Evolutionary conservation across 83 land plant genomes (phyloP), one percentile per base, ranked within the genome.

Genomic region (Picea mariana): DNA sequence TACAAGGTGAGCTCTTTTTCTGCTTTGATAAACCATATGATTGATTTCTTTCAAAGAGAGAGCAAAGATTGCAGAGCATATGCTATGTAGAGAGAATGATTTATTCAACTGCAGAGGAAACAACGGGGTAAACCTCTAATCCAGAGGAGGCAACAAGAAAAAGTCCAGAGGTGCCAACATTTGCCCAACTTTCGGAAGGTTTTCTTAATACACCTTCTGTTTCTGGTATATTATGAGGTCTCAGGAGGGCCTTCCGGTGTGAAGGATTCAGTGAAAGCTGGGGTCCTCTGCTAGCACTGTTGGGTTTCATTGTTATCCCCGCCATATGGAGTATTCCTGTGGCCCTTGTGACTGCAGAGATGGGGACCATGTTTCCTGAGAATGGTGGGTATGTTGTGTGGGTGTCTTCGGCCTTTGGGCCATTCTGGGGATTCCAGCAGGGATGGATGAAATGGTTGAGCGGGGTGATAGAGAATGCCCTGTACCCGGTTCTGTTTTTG

Each of bases 381-480:
- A 89, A 93, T 79, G 95, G 94, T 6, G 95, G 94, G 15, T 91
- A 95, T 82, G 95, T 95, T 2, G 81, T 93, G 3, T 95, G 97
- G 97, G 40, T 38, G 40, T 38, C 40, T 38, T 38, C 40, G 5
- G 4, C 40, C 40, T 38, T 38, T 38, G 40, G 40, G 40, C 40
- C 40, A 38, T 38, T 38, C 40, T 38, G 5, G 40, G 40, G 40
- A 38, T 38, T 38, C 64, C 95, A 91, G 75, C 90, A 88, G 72
- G 97, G 95, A 13, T 95, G 91, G 91, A 81, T 86, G 90, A 91
- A 95, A 62, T 91, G 95, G 95, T 68, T 91, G 9, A 95, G 95
- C 80, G 97, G 95, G 3, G 93, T 95, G 16, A 90, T 91, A 34
- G 93, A 95, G 62, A 93, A 93, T 88, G 95, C 95, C 2, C 44